Percentiles rank a stretch among this genome's conserved stretches.
Conservation (phyloP, 139 green algal species). For the Chlorella vulgaris region DNA sequence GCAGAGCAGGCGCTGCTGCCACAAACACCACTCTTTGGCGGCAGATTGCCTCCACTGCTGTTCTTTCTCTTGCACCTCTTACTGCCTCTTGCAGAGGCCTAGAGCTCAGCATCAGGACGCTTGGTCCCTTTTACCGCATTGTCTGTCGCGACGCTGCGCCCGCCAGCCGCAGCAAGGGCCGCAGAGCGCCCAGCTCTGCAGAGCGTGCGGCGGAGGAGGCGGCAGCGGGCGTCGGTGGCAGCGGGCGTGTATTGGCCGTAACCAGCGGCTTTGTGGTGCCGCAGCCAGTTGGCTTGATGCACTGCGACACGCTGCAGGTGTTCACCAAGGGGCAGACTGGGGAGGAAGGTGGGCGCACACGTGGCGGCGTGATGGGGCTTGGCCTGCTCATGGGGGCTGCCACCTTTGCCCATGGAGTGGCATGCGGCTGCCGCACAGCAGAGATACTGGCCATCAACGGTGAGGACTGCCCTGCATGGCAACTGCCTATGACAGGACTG, state of each 20-base stretch:
- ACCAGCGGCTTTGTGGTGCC: conserved; percentile 74
- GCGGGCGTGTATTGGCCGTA: conserved; percentile 50
- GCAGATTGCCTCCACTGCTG: too few species aligned
- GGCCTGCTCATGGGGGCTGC: conserved; percentile 72
- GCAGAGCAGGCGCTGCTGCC: background rate
- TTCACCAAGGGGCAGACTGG: conserved; percentile 54
- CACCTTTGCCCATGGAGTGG: conserved; percentile 65
- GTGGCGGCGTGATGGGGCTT: conserved; percentile 63
- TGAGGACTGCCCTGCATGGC: too few species aligned
- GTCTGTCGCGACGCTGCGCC: conserved; percentile 51
- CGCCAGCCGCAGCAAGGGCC: background rate
- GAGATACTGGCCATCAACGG: conserved; percentile 90
- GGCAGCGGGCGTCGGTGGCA: conserved; percentile 5
- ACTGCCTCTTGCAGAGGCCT: conserved; percentile 40
- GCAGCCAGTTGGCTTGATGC: conserved; percentile 66
- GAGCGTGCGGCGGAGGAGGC: conserved; percentile 13
- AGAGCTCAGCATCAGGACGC: conserved; percentile 44
- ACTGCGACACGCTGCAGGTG: conserved; percentile 83
- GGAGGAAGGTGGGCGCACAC: conserved; percentile 42
- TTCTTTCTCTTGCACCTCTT: background rate
- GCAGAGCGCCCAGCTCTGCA: conserved; percentile 48
- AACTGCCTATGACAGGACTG: too few species aligned
- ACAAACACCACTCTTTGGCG: too few species aligned
- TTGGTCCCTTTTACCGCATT: conserved; percentile 73
- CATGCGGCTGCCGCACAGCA: conserved; percentile 61